phyloP scores from a whole-genome alignment of 345 rosid species.

The Salix caprea region DNA sequence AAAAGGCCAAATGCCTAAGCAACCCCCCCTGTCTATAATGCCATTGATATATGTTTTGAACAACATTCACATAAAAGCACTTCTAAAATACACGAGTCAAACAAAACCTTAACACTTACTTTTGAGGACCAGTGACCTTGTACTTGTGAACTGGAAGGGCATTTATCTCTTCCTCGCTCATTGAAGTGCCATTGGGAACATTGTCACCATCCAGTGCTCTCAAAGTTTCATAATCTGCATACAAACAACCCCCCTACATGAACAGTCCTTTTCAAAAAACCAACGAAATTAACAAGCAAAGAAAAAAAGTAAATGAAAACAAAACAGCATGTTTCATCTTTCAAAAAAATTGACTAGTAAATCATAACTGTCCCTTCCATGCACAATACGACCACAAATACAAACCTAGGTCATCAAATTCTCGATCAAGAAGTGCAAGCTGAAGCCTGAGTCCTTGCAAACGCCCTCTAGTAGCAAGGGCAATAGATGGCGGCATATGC shows the following conservation, averaged over 20 bases:
- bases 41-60: no score
- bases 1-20: neutral
- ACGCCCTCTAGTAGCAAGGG: slow-evolving; percentile 29
- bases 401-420: slow-evolving; percentile 28
- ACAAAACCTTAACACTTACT: slow-evolving; percentile 8
- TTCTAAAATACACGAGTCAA: neutral
- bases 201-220: slow-evolving; percentile 28
- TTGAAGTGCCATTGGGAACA: slow-evolving; percentile 18
- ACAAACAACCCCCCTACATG: neutral
- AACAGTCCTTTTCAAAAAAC: neutral
- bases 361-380: neutral
- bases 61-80: neutral
- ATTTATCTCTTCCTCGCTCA: slow-evolving; percentile 32
- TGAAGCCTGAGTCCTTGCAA: slow-evolving; percentile 31
- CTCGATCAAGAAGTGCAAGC: slow-evolving; percentile 29
- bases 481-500: slow-evolving; percentile 28
- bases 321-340: neutral
- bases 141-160: slow-evolving; percentile 24
- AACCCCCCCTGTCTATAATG: neutral
- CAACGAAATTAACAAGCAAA: neutral
- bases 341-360: neutral
- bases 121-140: slow-evolving; percentile 14
- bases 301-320: neutral
- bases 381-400: neutral
- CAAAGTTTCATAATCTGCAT: slow-evolving; percentile 27